Percentiles rank a stretch among this genome's conserved stretches.
phyloP scores from a whole-genome alignment of 1,284 basidiomycete species.

The Vanrija pseudolonga region DNA sequence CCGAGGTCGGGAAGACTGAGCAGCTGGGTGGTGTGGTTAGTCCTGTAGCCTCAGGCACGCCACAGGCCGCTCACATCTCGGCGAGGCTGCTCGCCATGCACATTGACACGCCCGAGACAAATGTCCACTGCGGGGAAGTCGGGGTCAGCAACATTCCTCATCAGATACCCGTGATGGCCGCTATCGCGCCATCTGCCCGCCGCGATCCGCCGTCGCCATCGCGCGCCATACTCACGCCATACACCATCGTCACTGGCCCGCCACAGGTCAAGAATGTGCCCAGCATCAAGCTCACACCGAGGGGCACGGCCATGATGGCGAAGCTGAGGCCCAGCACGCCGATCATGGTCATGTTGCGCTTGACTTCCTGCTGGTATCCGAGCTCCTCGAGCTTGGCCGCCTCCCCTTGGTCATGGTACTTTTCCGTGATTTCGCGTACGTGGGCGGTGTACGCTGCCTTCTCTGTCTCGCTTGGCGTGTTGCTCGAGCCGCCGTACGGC shows the following conservation, averaged over 20 bases:
- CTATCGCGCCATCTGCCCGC: too few species aligned
- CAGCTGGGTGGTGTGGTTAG: conserved; percentile 23
- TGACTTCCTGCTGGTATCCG: conserved; percentile 49
- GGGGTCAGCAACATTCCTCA: too few species aligned
- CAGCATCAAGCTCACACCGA: conserved; percentile 25
- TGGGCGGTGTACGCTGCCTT: too few species aligned
- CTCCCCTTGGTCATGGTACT: not conserved
- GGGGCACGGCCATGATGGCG: conserved; percentile 46
- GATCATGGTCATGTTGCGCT: conserved; percentile 48
- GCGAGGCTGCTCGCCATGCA: conserved; percentile 50
- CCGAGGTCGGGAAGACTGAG: conserved; percentile 50
- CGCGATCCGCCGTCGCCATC: too few species aligned
- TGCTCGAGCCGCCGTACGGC: too few species aligned
- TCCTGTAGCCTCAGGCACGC: too few species aligned
- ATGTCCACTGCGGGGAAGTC: conserved; percentile 43
- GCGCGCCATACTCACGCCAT: conserved; percentile 28
- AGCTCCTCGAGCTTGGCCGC: conserved; percentile 43
- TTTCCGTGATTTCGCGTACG: too few species aligned
- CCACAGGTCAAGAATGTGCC: conserved; percentile 50
- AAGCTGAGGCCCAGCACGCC: conserved; percentile 48
- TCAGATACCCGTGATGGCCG: too few species aligned
- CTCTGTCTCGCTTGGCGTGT: too few species aligned
- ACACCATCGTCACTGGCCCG: conserved; percentile 46
- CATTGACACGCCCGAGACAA: conserved; percentile 50
- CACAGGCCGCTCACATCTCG: conserved; percentile 38